A percentile compares a stretch with the other conserved stretches of the same genome.
These are phyloP conservation scores for Trichoderma harzianum DNA, from an alignment of 2,329 filamentous ascomycete species.

Conservation along the genomic window DNA sequence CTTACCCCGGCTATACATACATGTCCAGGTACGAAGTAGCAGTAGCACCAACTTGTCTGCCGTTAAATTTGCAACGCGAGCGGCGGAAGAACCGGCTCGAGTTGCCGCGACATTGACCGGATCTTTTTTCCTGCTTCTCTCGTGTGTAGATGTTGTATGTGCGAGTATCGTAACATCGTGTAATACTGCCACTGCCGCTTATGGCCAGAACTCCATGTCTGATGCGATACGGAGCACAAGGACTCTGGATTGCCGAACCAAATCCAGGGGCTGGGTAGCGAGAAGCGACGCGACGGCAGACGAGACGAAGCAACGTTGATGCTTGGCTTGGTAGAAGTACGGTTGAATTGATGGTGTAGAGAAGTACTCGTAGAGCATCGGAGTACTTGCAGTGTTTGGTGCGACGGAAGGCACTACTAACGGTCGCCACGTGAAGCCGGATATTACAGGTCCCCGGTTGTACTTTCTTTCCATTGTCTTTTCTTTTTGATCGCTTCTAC, in stretches of 20 bases:
- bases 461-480: not conserved
- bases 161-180: not conserved
- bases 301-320: not conserved
- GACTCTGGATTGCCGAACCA: not conserved
- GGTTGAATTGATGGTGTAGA: not conserved
- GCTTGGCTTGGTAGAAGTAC: not conserved
- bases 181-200: not conserved
- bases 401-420: not conserved
- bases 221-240: not conserved
- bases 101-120: not conserved
- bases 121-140: not conserved
- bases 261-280: slow-evolving; percentile 17
- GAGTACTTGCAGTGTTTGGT: not conserved
- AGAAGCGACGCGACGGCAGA: slow-evolving; percentile 4
- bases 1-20: not conserved
- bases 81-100: slow-evolving; percentile 2
- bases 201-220: not conserved
- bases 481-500: not conserved
- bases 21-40: not conserved
- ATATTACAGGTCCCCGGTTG: not conserved
- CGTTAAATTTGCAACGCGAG: not conserved
- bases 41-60: not conserved
- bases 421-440: not conserved
- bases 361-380: not conserved
- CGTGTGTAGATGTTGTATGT: not conserved